Evolutionary conservation across 2,329 filamentous ascomycete genomes (phyloP).

Genomic region (Diaporthe citriasiana): DNA sequence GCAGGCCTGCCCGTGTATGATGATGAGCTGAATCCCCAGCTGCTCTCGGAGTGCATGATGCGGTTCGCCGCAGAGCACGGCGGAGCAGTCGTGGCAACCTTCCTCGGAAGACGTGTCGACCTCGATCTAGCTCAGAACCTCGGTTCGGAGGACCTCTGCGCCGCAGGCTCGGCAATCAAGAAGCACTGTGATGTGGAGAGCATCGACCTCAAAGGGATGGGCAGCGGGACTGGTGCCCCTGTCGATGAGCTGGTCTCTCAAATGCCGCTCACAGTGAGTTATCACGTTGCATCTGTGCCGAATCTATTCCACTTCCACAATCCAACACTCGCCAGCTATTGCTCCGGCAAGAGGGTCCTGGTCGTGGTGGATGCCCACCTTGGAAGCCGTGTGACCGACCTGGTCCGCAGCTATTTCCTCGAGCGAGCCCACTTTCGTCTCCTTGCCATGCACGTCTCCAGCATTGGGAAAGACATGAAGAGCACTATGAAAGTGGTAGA

Average conservation of each 20-base stretch:
- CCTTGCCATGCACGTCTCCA: not conserved
- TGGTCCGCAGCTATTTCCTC: not conserved
- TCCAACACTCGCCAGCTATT: not conserved
- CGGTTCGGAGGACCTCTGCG: not conserved
- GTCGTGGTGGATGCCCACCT: not conserved
- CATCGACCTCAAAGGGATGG: not conserved
- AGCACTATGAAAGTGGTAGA: not conserved
- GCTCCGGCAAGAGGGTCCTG: not conserved
- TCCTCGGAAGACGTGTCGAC: not conserved
- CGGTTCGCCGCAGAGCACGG: not conserved
- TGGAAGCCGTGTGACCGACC: not conserved
- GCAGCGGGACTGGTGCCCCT: not conserved
- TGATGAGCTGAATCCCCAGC: not conserved
- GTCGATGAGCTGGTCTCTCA: not conserved
- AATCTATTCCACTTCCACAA: not conserved
- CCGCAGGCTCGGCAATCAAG: not conserved
- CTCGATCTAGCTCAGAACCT: not conserved
- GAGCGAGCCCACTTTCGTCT: not conserved
- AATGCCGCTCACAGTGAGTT: not conserved
- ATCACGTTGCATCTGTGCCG: not conserved
- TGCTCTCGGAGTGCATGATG: not conserved
- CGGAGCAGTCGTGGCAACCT: not conserved
- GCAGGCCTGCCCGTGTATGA: too few species aligned
- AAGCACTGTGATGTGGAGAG: not conserved
- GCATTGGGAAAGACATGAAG: not conserved